Evolutionary conservation across 148 eudicot genomes (phyloP).

Genomic region (Fagopyrum tataricum): DNA sequence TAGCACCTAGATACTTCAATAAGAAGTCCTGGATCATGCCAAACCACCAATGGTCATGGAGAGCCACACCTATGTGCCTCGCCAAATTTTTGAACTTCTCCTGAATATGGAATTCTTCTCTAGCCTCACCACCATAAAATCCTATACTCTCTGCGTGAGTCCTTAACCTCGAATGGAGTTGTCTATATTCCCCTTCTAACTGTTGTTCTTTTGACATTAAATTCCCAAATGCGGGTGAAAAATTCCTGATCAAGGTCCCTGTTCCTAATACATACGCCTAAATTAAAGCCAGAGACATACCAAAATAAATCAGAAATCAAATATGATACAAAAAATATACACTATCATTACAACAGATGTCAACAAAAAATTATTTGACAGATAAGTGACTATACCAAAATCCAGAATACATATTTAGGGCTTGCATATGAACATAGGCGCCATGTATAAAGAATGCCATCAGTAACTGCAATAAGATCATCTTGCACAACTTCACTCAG

Average conservation of each 20-base stretch:
- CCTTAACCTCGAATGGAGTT: conserved; percentile 87
- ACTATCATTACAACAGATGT: neutral
- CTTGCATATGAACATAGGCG: conserved; percentile 98
- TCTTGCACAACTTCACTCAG: conserved; percentile 96
- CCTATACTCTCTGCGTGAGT: conserved; percentile 98
- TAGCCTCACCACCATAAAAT: conserved; percentile 83
- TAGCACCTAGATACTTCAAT: conserved; percentile 94
- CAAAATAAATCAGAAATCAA: neutral
- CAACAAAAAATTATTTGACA: neutral
- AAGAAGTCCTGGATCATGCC: conserved; percentile 99
- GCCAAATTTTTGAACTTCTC: conserved; percentile 76
- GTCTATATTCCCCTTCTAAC: conserved; percentile 95
- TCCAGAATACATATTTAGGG: conserved; percentile 91
- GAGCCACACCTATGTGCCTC: conserved; percentile 69
- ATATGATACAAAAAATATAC: neutral
- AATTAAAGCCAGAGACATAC: conserved; percentile 13
- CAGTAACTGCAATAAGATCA: conserved; percentile 90
- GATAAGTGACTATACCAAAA: conserved; percentile 47
- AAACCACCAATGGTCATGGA: conserved; percentile 99
- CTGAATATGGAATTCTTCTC: conserved; percentile 90
- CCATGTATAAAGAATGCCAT: conserved; percentile 90
- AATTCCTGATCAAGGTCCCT: conserved; percentile 80
- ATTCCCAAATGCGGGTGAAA: conserved; percentile 92
- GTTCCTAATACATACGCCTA: conserved; percentile 95
- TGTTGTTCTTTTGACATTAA: conserved; percentile 93